Base-by-base conservation (phyloP, 345 rosid genomes). In the Pugionium dolabratum region DNA sequence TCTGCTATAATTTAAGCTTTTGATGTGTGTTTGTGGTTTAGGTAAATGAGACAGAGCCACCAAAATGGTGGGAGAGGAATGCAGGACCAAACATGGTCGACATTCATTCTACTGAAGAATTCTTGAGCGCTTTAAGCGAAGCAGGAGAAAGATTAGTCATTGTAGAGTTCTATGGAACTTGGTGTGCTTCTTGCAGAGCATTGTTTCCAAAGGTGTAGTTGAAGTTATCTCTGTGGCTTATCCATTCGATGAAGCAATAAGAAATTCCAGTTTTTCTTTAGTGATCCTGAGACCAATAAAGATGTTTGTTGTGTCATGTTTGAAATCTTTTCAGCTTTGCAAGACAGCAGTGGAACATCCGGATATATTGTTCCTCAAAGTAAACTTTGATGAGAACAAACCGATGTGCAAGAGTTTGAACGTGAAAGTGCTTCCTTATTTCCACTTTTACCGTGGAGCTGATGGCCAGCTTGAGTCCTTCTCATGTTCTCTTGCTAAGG, bases 171-270 rank as follows among this genome's bases (percentile, higher is more conserved):
- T 90, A 90, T 79, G 97, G 97, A 70, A 87, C 97, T 33, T 90
- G 97, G 97, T 90, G 97, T 77, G 97, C 95, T 53, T 90, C 95
- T 63, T 90, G 97, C 70, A 82, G 88, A 69, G 95, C 97, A 61
- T 77, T 90, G 51, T 90, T 84, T 75, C 95, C 95, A 3, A 87
- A 84, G 90, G 97, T 84, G 6, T 64, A 61, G 56, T 69, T 7
- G 33, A 39, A 4, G 28, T 31, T 41, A 26, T 18, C 28, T 53
- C 11, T 26, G 9, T 51, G 41, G 25, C 29, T 51, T 35, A n/a
- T 67, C 7, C 33, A 31, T 40, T 46, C 4, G 4, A 11, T 52
- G 46, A 54, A 54, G 48, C 59, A 42, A 2, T n/a, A 6, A 30
- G 9, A 18, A 45, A 4, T 11, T 48, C 1, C 26, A 7, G 41